These are phyloP conservation scores for Sugiyamaella smithiae DNA, from an alignment of 805 yeast genomes.

Conservation along the genomic window DNA sequence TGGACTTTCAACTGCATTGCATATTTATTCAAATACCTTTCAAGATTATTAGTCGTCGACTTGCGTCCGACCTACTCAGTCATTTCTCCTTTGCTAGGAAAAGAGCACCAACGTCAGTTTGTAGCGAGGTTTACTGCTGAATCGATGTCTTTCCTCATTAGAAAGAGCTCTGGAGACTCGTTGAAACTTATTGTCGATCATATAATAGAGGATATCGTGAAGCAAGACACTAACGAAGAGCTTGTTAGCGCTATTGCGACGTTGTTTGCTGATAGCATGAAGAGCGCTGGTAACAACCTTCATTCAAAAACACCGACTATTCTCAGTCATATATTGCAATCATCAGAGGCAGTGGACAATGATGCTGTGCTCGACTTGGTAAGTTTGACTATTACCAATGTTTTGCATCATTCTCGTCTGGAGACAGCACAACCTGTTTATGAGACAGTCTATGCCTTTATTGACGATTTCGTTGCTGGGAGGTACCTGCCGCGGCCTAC, in stretches of 20 bases:
- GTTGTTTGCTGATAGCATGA: slow-evolving; percentile 70
- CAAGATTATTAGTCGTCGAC: slow-evolving; percentile 60
- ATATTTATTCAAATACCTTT: slow-evolving; percentile 81
- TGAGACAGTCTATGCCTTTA: slow-evolving; percentile 7
- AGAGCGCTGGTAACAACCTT: slow-evolving; percentile 64
- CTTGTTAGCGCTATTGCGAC: slow-evolving; percentile 58
- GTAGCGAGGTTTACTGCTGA: slow-evolving; percentile 85
- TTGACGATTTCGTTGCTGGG: slow-evolving; percentile 5
- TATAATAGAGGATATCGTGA: slow-evolving; percentile 37
- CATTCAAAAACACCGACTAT: slow-evolving; percentile 68
- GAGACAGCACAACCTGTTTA: slow-evolving; percentile 32
- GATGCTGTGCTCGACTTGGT: slow-evolving; percentile 18
- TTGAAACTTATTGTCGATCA: slow-evolving; percentile 46
- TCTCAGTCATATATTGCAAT: slow-evolving; percentile 30
- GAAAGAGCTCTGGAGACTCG: slow-evolving; percentile 56
- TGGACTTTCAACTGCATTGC: slow-evolving; percentile 84
- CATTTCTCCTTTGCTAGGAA: slow-evolving; percentile 60
- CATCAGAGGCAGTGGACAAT: background rate
- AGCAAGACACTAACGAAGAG: slow-evolving; percentile 33
- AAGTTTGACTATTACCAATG: slow-evolving; percentile 27
- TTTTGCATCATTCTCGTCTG: slow-evolving; percentile 33
- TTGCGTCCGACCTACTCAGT: slow-evolving; percentile 65
- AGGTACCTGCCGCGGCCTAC: background rate
- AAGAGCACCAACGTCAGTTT: slow-evolving; percentile 51
- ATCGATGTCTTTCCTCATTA: slow-evolving; percentile 77